Evolutionary conservation across 2,329 filamentous ascomycete genomes (phyloP).

Genomic region (Lecanoromycetidae sp.): DNA sequence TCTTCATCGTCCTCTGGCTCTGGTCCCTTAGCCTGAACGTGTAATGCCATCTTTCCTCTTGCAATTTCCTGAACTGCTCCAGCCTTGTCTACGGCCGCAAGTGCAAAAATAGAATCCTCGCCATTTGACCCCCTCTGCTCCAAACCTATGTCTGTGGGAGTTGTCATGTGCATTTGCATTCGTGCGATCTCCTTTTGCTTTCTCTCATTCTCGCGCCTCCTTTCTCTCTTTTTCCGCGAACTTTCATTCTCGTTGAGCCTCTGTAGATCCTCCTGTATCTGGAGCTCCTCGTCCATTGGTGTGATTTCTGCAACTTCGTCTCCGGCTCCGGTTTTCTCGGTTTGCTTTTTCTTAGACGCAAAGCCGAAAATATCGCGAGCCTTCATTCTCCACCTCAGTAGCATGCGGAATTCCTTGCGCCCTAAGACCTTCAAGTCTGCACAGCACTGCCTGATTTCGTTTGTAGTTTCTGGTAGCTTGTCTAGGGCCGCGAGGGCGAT

Average conservation of each 20-base stretch:
- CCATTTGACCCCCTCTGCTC: constrained; percentile 71
- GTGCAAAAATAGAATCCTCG: constrained; percentile 71
- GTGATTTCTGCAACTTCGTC: constrained; percentile 74
- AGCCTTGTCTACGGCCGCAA: constrained; percentile 70
- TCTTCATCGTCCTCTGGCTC: constrained; percentile 38
- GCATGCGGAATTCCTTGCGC: constrained; percentile 81
- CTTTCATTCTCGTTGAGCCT: constrained; percentile 67
- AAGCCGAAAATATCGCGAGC: constrained; percentile 87
- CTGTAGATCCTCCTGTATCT: constrained; percentile 78
- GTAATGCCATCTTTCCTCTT: constrained; percentile 65
- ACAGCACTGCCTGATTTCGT: constrained; percentile 68
- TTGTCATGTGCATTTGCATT: constrained; percentile 94
- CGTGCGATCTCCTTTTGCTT: constrained; percentile 92
- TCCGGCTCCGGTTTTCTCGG: constrained; percentile 35
- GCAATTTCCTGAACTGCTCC: constrained; percentile 56
- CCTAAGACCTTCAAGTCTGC: constrained; percentile 79
- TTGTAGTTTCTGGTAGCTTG: constrained; percentile 74
- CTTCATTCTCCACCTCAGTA: constrained; percentile 80
- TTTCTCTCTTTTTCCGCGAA: constrained; percentile 67
- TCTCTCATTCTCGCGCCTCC: constrained; percentile 77
- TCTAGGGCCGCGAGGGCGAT: constrained; percentile 76
- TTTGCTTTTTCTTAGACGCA: constrained; percentile 55
- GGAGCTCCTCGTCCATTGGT: constrained; percentile 87
- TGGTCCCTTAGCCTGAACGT: constrained; percentile 44
- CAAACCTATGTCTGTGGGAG: constrained; percentile 89